A percentile compares a stretch with the other conserved stretches of the same genome.
These are phyloP conservation scores for Dothideomycetidae sp. DNA, from an alignment of 2,329 filamentous ascomycete species.

Conservation along the genomic window DNA sequence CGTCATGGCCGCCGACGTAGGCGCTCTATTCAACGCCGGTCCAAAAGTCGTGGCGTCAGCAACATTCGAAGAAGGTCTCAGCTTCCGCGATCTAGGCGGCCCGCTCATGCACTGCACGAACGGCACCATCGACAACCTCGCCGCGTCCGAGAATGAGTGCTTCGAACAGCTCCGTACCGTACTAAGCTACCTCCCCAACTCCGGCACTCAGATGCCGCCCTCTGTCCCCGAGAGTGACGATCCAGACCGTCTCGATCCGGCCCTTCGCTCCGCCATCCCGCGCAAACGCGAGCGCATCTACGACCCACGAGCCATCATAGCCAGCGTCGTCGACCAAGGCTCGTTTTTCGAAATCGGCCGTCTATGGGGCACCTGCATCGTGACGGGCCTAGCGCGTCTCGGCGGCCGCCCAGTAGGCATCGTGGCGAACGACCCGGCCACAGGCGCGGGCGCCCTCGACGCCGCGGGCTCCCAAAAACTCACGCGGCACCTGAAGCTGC, in stretches of 20 bases:
- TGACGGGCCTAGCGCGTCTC: constrained; percentile 46
- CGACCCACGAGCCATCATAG: constrained; percentile 43
- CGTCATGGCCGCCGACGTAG: constrained; percentile 51
- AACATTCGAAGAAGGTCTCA: constrained; percentile 49
- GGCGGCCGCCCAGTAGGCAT: constrained; percentile 44
- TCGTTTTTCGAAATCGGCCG: constrained; percentile 52
- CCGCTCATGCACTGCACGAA: constrained; percentile 49
- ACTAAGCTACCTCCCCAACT: constrained; percentile 44
- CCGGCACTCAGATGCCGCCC: constrained; percentile 41
- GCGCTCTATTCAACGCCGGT: constrained; percentile 49
- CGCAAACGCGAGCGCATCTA: constrained; percentile 46
- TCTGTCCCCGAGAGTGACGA: constrained; percentile 31
- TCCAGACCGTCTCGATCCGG: constrained; percentile 33
- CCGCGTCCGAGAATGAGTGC: constrained; percentile 44
- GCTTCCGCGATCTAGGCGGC: constrained; percentile 45
- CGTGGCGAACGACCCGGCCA: constrained; percentile 46
- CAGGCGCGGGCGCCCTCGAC: constrained; percentile 47
- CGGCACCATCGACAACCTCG: constrained; percentile 52
- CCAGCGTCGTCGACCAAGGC: constrained; percentile 38
- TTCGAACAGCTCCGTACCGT: constrained; percentile 47
- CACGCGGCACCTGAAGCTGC: constrained; percentile 45
- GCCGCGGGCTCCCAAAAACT: constrained; percentile 48
- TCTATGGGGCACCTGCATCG: constrained; percentile 48
- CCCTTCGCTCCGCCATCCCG: constrained; percentile 43
- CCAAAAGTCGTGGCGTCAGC: constrained; percentile 48